A percentile compares a stretch with the other conserved stretches of the same genome.
These are phyloP conservation scores for Kwoniella europaea DNA, from an alignment of 768 basidiomycete species.

Conservation along the genomic window DNA sequence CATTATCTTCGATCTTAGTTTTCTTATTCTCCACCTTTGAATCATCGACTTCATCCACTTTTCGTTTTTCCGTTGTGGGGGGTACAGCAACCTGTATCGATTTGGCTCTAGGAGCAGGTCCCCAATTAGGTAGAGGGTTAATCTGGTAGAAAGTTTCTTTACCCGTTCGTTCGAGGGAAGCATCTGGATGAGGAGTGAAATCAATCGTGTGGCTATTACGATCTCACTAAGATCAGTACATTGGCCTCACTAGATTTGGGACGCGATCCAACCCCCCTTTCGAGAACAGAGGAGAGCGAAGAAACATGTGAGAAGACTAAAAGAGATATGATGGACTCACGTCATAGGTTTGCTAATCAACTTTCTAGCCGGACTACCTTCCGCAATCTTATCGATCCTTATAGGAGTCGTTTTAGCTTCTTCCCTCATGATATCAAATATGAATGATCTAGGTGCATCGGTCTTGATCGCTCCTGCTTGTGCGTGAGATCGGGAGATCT, in stretches of 20 bases:
- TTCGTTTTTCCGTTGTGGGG: conserved; percentile 11
- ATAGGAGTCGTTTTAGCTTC: conserved; percentile 84
- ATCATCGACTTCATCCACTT: conserved; percentile 16
- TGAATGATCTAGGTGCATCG: conserved; percentile 69
- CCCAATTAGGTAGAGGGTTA: conserved; percentile 93
- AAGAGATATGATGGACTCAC: conserved; percentile 60
- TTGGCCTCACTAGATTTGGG: neutral
- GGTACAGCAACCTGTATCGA: conserved; percentile 20
- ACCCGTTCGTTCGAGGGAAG: conserved; percentile 54
- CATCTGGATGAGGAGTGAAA: conserved; percentile 74
- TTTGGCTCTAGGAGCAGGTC: conserved; percentile 66
- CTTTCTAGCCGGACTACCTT: conserved; percentile 70
- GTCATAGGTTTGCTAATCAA: conserved; percentile 72
- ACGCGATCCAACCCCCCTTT: neutral
- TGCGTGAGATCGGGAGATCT: conserved; percentile 89
- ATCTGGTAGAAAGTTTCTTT: conserved; percentile 62
- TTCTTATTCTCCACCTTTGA: conserved; percentile 4
- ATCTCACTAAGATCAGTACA: neutral
- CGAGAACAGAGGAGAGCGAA: neutral
- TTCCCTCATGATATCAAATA: conserved; percentile 83
- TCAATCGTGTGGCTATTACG: conserved; percentile 63
- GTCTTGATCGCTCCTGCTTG: conserved; percentile 89
- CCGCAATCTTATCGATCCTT: conserved; percentile 78
- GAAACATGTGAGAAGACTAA: neutral
- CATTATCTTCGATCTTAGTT: conserved; percentile 13